Base-by-base conservation (phyloP, 495 filamentous ascomycete species). In the Podospora pseudopauciseta region DNA sequence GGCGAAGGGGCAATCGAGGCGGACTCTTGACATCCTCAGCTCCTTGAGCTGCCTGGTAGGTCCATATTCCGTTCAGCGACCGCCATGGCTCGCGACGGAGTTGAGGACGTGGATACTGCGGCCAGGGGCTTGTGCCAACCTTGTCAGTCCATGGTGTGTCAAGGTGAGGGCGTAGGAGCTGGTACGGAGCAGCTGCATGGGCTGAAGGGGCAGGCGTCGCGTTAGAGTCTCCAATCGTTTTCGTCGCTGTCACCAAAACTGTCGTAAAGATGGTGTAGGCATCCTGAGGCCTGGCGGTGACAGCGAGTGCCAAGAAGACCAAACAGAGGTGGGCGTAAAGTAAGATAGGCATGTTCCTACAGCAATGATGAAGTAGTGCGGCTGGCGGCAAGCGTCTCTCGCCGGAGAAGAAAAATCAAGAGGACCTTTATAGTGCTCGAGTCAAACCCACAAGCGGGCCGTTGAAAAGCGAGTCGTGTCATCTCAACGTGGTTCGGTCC, bases 41-140 rank as follows among this genome's bases (percentile, higher is more conserved):
- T 58, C 74, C 71, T 0, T 72, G 70, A 0, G 83, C 86, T 64
- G 80, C 77, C 67, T 84, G 80, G 69, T 86, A 90, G n/a, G 84
- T 83, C 88, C 88, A 91, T 18, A 91, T 80, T 0, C 88, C 88
- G 71, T 91, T 90, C 39, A 90, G 78, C 49, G 79, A 88, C 75
- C 87, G 76, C 88, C 88, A 91, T 20, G 82, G 71, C 4, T 83
- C 77, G 1, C 88, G 83, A 60, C 83, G 75, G 54, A 89, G 80
- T 68, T 85, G 85, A 0, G 88, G 88, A 9, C 88, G 85, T 9
- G 88, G 88, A 76, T 91, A 87, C 70, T 90, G 84, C 2, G 87
- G 85, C 88, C 88, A 91, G 0, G 88, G 88, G 60, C 87, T 75
- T 0, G 82, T 87, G 61, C 86, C 87, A 3, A 87, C 86, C 63